phyloP scores from a whole-genome alignment of 768 basidiomycete genomes.

The Boletus subparvulus region DNA sequence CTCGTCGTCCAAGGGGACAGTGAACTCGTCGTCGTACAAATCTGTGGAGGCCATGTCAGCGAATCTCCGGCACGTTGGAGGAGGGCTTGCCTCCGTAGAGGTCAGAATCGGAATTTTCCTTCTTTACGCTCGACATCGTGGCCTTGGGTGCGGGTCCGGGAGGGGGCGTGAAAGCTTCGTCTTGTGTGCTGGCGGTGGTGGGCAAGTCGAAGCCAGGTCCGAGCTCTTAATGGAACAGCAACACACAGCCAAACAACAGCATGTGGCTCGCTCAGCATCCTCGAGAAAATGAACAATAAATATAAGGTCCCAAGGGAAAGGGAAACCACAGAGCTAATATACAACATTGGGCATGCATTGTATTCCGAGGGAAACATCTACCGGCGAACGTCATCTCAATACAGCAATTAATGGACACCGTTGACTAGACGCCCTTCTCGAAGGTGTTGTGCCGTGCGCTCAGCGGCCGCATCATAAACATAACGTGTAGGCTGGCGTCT shows the following conservation, averaged over 20 bases:
- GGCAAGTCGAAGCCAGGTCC: conserved; percentile 2
- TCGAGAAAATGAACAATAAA: conserved; percentile 19
- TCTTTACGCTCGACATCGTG: conserved; percentile 25
- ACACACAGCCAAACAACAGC: conserved; percentile 29
- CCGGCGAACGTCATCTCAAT: neutral
- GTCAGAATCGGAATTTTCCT: conserved; percentile 39
- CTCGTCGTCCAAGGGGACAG: conserved; percentile 33
- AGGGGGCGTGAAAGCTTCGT: neutral
- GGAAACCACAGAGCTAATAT: conserved; percentile 23
- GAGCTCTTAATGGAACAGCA: neutral
- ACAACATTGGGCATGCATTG: conserved; percentile 24
- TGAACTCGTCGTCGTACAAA: conserved; percentile 51
- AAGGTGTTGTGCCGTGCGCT: conserved; percentile 65
- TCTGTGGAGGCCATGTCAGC: conserved; percentile 35
- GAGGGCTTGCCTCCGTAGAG: conserved; percentile 45
- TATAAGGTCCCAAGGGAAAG: conserved; percentile 16
- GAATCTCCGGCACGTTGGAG: neutral
- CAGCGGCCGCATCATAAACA: conserved; percentile 92
- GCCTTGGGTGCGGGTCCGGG: neutral
- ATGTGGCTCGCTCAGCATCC: conserved; percentile 5
- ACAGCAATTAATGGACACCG: conserved; percentile 44
- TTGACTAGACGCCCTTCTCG: conserved; percentile 45
- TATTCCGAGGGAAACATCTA: conserved; percentile 15
- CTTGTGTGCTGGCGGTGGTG: conserved; percentile 3
- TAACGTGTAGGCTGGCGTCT: conserved; percentile 58